phyloP scores from a whole-genome alignment of 2,329 filamentous ascomycete species.

The Epichloe sp. region DNA sequence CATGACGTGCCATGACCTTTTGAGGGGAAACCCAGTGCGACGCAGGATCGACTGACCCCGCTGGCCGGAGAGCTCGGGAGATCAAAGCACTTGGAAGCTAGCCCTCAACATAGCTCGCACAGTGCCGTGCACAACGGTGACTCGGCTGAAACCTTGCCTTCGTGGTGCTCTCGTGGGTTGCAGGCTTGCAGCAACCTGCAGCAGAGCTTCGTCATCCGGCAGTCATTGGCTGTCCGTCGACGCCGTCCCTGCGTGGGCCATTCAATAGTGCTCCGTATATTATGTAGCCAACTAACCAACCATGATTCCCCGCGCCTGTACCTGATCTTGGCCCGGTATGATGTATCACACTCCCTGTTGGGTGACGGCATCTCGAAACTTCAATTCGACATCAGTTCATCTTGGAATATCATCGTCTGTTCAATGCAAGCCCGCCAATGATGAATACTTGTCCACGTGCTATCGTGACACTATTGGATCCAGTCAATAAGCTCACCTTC shows the following conservation, averaged over 20 bases:
- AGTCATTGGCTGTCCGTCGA: neutral
- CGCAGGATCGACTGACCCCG: neutral
- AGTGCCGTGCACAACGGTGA: neutral
- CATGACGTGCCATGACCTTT: neutral
- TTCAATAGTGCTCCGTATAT: neutral
- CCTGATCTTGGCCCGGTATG: neutral
- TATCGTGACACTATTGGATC: no score
- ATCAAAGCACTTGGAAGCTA: no score
- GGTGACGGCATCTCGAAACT: no score
- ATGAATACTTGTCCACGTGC: no score
- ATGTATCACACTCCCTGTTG: no score
- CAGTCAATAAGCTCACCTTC: no score
- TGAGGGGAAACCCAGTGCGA: neutral
- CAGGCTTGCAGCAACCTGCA: neutral
- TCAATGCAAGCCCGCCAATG: no score
- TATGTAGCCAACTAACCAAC: no score
- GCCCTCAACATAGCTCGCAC: neutral
- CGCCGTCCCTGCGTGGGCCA: neutral
- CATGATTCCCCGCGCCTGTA: neutral
- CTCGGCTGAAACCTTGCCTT: constrained; percentile 2
- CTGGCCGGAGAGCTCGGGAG: no score
- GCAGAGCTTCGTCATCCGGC: neutral
- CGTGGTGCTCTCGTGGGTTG: neutral
- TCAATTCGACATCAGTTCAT: no score
- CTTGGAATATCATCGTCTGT: no score